A percentile compares a stretch with the other conserved stretches of the same genome.
Evolutionary conservation across 495 filamentous ascomycete genomes (phyloP).

Genomic region (Penicillium ucsense): DNA sequence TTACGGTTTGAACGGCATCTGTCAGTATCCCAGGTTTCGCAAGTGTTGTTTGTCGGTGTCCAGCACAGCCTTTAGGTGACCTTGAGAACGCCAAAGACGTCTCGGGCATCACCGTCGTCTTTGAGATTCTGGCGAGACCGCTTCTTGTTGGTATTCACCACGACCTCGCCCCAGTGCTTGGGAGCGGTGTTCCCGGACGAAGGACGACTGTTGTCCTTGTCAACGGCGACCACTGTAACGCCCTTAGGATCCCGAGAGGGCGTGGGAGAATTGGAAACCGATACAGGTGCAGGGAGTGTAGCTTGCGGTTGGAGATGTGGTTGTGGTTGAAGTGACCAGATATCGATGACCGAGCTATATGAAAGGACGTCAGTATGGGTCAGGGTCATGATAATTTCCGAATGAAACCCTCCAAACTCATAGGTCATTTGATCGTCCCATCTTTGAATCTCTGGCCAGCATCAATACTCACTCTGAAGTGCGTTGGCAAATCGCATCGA

Average conservation of each 20-base stretch:
- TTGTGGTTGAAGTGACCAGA: constrained; percentile 42
- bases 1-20: too few species aligned
- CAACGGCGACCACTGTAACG: constrained; percentile 10
- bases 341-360: constrained; percentile 37
- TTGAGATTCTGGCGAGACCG: constrained; percentile 23
- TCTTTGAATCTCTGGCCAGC: too few species aligned
- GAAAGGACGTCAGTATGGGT: not conserved
- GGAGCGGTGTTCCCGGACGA: constrained; percentile 22
- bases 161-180: constrained; percentile 40
- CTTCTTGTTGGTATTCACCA: constrained; percentile 35
- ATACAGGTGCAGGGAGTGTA: constrained; percentile 27
- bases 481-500: constrained; percentile 43
- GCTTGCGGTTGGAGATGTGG: constrained; percentile 38
- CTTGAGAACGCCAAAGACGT: constrained; percentile 40
- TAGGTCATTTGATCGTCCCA: too few species aligned
- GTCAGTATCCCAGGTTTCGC: too few species aligned
- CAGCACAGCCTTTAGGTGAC: constrained; percentile 15
- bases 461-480: constrained; percentile 39
- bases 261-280: constrained; percentile 20
- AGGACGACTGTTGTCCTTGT: constrained; percentile 11
- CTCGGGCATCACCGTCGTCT: constrained; percentile 14
- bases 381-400: too few species aligned
- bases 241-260: constrained; percentile 12
- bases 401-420: too few species aligned
- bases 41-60: too few species aligned